Evolutionary conservation across 768 basidiomycete genomes (phyloP).

Genomic region (Termitomyces sp.): DNA sequence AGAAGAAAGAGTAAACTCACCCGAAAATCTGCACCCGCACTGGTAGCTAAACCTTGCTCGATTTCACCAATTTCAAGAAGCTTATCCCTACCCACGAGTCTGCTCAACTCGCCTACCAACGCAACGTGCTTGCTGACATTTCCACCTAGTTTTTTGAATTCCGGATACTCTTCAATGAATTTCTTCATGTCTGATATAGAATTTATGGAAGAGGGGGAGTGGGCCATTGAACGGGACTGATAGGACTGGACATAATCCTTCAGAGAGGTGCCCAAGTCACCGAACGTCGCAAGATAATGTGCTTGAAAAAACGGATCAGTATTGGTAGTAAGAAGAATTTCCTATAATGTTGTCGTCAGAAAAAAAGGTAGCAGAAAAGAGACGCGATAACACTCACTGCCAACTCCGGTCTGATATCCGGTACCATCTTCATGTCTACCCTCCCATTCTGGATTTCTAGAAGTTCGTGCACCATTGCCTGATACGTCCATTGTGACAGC

Average conservation of each 20-base stretch:
- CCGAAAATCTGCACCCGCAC: constrained; percentile 84
- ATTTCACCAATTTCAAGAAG: constrained; percentile 89
- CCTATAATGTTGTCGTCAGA: constrained; percentile 39
- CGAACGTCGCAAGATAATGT: constrained; percentile 90
- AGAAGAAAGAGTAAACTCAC: constrained; percentile 32
- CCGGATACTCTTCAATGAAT: constrained; percentile 97
- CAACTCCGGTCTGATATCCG: constrained; percentile 83
- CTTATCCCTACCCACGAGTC: constrained; percentile 81
- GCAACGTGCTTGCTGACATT: constrained; percentile 99
- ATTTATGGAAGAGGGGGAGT: constrained; percentile 78
- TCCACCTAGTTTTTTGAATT: constrained; percentile 92
- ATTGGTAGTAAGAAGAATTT: constrained; percentile 86
- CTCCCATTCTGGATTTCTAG: constrained; percentile 92
- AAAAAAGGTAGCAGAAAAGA: not conserved
- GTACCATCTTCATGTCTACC: constrained; percentile 78
- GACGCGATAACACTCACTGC: constrained; percentile 43
- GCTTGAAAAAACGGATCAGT: constrained; percentile 94
- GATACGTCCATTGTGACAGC: constrained; percentile 98
- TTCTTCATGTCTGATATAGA: constrained; percentile 96
- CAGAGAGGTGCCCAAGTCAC: constrained; percentile 88
- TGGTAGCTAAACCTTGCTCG: constrained; percentile 93
- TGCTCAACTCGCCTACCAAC: constrained; percentile 91
- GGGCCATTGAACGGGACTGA: constrained; percentile 73
- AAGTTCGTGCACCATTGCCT: constrained; percentile 98
- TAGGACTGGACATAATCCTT: constrained; percentile 94